phyloP scores from a whole-genome alignment of 83 land plant species.

The Picea abies region DNA sequence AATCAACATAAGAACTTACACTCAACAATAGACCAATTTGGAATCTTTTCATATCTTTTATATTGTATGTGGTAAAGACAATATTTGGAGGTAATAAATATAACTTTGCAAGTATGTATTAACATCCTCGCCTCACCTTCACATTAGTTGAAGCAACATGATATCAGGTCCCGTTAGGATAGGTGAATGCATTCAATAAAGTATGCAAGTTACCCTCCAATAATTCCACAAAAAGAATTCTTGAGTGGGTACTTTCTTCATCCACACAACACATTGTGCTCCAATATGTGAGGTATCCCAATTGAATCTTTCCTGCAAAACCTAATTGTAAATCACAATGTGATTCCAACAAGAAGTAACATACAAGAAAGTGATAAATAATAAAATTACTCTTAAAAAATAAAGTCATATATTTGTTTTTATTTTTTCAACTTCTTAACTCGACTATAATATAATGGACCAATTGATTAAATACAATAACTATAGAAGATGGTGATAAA shows the following conservation, averaged over 20 bases:
- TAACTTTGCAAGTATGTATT: background rate
- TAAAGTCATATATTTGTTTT: too few relatives aligned
- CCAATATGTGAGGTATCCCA: too few relatives aligned
- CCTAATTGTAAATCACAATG: constrained; percentile 4
- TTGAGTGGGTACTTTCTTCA: too few relatives aligned
- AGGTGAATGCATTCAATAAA: constrained; percentile 61
- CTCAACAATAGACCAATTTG: background rate
- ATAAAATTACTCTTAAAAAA: too few relatives aligned
- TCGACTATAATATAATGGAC: too few relatives aligned
- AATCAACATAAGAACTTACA: constrained; percentile 25
- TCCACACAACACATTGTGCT: too few relatives aligned
- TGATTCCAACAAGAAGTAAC: background rate
- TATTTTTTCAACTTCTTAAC: too few relatives aligned
- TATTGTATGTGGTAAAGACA: background rate
- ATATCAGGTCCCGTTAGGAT: constrained; percentile 98
- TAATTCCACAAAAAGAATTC: too few relatives aligned
- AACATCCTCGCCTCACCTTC: constrained; percentile 53
- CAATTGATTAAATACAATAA: too few relatives aligned
- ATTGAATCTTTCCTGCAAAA: constrained; percentile 81
- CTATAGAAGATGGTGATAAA: too few relatives aligned
- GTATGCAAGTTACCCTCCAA: too few relatives aligned
- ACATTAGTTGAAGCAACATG: constrained; percentile 98
- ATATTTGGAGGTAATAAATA: background rate
- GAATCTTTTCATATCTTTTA: background rate
- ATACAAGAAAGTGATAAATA: background rate